Evolutionary conservation across 805 yeast genomes (phyloP), one percentile per base, ranked within the genome.

Genomic region (Lachancea sp.): DNA sequence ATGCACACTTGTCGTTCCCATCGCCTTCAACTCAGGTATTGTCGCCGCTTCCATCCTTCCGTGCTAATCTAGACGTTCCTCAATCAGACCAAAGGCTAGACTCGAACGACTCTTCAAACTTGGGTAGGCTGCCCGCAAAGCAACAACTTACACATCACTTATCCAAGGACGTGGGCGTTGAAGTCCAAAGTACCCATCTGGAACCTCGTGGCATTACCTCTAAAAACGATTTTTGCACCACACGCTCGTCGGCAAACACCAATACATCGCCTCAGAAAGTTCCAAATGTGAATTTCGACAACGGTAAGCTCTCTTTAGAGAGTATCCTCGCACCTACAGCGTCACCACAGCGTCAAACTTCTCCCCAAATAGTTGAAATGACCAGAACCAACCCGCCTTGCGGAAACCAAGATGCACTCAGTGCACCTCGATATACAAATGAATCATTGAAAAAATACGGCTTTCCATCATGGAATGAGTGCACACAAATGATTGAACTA

Each of bases 391-490:
- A 8, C 25, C 19, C 38, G n/a, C 8, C 5, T 7, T 35, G 8
- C 4, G 11, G 10, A 35, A 35, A 3, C 8, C 30, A 11, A n/a
- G 18, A 6, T 25, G 18, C n/a, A 3, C 19, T 11, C 18, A 3
- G 22, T 27, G 29, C 27, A 26, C 30, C n/a, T n/a, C 16, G 31
- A 29, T 36, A 8, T 36, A 22, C 33, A 36, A 33, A 25, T n/a
- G 44, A 38, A 22, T 41, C 19, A 4, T 34, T 43, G 25, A 7
- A 36, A 17, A 30, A 19, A 15, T 38, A 35, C 26, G 46, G 38
- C 12, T 30, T 46, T 11, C 44, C 49, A 11, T 8, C 40, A 7
- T 42, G 46, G 46, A 30, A 38, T 18, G 15, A 20, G 10, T 22
- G 38, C 13, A 19, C 15, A 9, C 17, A n/a, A 5, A n/a, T 32